These are phyloP conservation scores for Trichophaea hybrida DNA, from an alignment of 2,329 filamentous ascomycete species.

Conservation along the genomic window DNA sequence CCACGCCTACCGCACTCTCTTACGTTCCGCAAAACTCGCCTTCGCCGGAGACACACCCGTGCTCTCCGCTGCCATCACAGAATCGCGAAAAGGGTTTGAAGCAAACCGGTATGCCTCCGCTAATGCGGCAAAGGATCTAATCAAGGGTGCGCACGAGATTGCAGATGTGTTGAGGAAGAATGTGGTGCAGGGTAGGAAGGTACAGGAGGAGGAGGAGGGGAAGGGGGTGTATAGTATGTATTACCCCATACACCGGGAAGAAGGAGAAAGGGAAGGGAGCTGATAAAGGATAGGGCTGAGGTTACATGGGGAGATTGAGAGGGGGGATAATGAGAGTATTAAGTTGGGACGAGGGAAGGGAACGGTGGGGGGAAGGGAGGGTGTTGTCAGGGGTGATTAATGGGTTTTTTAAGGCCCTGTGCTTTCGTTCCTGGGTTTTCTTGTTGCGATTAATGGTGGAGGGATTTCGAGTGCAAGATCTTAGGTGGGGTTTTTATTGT, in stretches of 20 bases:
- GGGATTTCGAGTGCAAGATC: no score
- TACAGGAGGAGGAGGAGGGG: constrained; percentile 32
- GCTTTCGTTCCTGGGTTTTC: no score
- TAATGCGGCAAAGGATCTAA: constrained; percentile 35
- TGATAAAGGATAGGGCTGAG: constrained; percentile 47
- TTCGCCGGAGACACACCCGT: constrained; percentile 65
- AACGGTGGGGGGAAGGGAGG: not conserved
- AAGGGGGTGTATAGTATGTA: not conserved
- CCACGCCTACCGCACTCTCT: constrained; percentile 62
- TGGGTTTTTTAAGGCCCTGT: no score
- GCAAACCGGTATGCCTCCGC: constrained; percentile 47
- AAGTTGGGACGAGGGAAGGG: constrained; percentile 40
- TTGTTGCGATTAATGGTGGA: no score
- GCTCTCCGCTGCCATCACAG: constrained; percentile 53
- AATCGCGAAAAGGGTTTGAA: constrained; percentile 63
- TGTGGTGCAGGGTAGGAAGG: constrained; percentile 54
- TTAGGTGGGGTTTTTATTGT: no score
- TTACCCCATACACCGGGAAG: not conserved
- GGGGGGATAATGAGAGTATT: constrained; percentile 83
- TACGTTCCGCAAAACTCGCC: constrained; percentile 67
- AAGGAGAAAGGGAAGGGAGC: constrained; percentile 5
- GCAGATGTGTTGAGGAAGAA: constrained; percentile 68
- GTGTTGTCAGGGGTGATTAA: constrained; percentile 7
- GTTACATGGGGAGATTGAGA: constrained; percentile 83
- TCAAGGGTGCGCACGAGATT: constrained; percentile 70